Evolutionary conservation across 2,329 filamentous ascomycete genomes (phyloP), one percentile per base, ranked within the genome.

Genomic region (Colletotrichum camelliae): DNA sequence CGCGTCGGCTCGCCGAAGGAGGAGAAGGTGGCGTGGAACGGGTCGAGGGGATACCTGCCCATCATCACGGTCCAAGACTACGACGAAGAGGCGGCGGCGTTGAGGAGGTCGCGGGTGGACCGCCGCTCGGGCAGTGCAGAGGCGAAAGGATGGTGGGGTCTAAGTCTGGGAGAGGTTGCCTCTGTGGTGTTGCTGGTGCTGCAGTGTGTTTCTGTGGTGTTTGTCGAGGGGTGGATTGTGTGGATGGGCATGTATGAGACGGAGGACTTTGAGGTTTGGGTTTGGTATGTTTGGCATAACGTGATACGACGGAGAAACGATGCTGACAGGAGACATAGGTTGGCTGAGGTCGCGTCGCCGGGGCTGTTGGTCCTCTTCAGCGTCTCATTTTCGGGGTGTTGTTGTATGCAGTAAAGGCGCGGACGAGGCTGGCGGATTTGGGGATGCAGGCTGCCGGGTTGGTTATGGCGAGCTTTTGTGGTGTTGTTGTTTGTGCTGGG

Each of bases 361-460:
- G 64, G 33, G 7, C 61, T 76, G 73, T 96, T 89, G 83, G 92
- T 94, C 84, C 91, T 92, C 90, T 97, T 98, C 79, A 98, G 88
- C 24, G 90, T 90, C 81, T 97, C 95, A n/a, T 97, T 93, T 84
- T 97, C 95, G 29, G 87, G 64, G n/a, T 62, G 29, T 33, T 74
- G 18, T 57, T 76, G 5, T 60, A 67, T 43, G 74, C 29, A 8
- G 70, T 74, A n/a, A 35, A 39, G 7, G 67, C 35, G 35, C 60
- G 35, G 43, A 64, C 39, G 3, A n/a, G 31, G 33, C 9, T 70
- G 12, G 71, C 55, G 7, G 70, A 76, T n/a, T 16, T 74, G 43
- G 70, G n/a, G 27, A 70, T 76, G 64, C 74, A 74, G 48, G 35
- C 70, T 4, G 65, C 70, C 8, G 71, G 65, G 3, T 8, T 76